phyloP scores from a whole-genome alignment of 2,329 filamentous ascomycete species.

The Fusarium floridanum region DNA sequence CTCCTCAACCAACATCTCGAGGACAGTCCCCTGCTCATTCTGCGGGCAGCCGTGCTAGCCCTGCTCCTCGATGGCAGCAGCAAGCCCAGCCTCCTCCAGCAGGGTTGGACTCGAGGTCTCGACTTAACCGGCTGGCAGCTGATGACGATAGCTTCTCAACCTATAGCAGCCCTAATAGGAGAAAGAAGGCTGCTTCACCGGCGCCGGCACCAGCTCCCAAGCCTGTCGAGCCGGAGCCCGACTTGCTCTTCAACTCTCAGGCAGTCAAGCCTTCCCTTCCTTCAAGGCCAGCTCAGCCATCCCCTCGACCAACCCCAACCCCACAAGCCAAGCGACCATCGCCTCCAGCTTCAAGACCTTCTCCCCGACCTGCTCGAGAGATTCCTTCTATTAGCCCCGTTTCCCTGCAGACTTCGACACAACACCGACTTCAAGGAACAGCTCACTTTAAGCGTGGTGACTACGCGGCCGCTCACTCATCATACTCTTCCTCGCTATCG shows the following conservation, averaged over 20 bases:
- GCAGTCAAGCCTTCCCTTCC: constrained; percentile 53
- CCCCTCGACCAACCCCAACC: constrained; percentile 55
- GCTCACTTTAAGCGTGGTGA: constrained; percentile 95
- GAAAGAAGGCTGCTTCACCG: constrained; percentile 72
- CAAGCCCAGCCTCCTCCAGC: constrained; percentile 54
- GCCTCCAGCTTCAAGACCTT: constrained; percentile 55
- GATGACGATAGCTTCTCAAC: constrained; percentile 86
- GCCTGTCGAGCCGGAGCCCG: constrained; percentile 61
- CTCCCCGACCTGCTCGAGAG: constrained; percentile 66
- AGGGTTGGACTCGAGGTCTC: constrained; percentile 57
- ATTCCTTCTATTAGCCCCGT: constrained; percentile 77
- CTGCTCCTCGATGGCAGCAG: constrained; percentile 72
- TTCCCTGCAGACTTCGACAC: constrained; percentile 80
- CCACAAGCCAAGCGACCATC: constrained; percentile 50
- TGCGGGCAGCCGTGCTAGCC: constrained; percentile 58
- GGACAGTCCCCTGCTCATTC: constrained; percentile 65
- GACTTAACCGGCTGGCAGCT: constrained; percentile 77
- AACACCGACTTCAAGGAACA: constrained; percentile 83
- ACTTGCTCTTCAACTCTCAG: constrained; percentile 71
- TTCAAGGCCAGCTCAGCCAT: constrained; percentile 55
- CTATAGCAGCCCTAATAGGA: constrained; percentile 88
- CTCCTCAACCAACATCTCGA: constrained; percentile 54
- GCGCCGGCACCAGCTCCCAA: constrained; percentile 58
- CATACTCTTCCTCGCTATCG: constrained; percentile 82
- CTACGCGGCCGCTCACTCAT: constrained; percentile 85